Conservation (phyloP, 345 rosid species). For the Citrus trifoliata region DNA sequence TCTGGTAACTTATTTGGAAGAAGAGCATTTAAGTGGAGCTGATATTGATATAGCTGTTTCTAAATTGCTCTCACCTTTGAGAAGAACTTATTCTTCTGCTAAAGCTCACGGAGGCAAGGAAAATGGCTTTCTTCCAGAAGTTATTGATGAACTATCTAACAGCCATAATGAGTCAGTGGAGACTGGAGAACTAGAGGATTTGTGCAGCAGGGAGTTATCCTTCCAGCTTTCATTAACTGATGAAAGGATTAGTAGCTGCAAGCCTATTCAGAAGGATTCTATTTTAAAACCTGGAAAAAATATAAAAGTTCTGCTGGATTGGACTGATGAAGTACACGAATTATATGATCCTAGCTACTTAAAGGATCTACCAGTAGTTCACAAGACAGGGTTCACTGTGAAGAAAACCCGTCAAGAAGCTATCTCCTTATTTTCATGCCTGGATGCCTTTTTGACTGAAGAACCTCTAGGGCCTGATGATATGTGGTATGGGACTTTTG, state of each 20-base stretch:
- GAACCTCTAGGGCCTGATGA: constrained; percentile 95
- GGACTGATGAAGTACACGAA: constrained; percentile 65
- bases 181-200: constrained; percentile 35
- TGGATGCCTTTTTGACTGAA: constrained; percentile 91
- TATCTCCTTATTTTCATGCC: constrained; percentile 82
- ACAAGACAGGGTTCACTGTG: constrained; percentile 48
- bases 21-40: constrained; percentile 54
- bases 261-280: constrained; percentile 51
- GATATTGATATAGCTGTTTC: constrained; percentile 51
- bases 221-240: constrained; percentile 48
- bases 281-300: constrained; percentile 39
- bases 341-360: constrained; percentile 69
- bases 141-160: constrained; percentile 42
- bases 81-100: constrained; percentile 41
- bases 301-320: constrained; percentile 52
- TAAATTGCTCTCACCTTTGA: constrained; percentile 61
- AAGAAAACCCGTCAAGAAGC: constrained; percentile 85
- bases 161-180: constrained; percentile 34
- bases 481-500: constrained; percentile 62
- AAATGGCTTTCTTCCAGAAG: constrained; percentile 45
- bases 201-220: constrained; percentile 28
- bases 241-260: constrained; percentile 24
- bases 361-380: constrained; percentile 74
- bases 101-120: constrained; percentile 37
- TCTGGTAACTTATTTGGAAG: constrained; percentile 55